Conservation (phyloP, 2,329 filamentous ascomycete genomes). For the Ceratocystis ficicola region DNA sequence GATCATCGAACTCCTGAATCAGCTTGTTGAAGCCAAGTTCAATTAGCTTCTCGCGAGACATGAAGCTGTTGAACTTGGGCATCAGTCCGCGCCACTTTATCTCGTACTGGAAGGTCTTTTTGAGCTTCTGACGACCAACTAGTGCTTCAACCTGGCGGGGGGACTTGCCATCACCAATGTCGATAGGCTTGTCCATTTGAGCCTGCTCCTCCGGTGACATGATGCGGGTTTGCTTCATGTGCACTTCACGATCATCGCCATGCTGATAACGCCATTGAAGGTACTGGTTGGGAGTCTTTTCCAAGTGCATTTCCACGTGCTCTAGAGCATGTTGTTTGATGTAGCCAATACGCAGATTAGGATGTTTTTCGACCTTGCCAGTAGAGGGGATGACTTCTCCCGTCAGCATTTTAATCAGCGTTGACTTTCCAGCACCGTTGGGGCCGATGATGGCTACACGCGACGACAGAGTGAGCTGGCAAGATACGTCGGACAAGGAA, state of each 20-base stretch:
- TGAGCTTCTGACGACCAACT: conserved; percentile 94
- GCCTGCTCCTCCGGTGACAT: conserved; percentile 72
- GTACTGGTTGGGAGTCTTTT: conserved; percentile 98
- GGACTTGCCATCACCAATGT: conserved; percentile 72
- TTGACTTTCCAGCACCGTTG: conserved; percentile 97
- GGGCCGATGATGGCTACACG: conserved; percentile 92
- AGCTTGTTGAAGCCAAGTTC: conserved; percentile 85
- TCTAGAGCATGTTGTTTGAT: conserved; percentile 99
- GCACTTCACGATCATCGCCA: conserved; percentile 90
- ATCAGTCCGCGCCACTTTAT: conserved; percentile 84
- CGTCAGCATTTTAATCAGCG: conserved; percentile 91
- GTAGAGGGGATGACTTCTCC: conserved; percentile 74
- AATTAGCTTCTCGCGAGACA: conserved; percentile 81
- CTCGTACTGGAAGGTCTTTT: conserved; percentile 98
- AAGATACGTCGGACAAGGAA: conserved; percentile 77
- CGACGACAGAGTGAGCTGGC: conserved; percentile 76
- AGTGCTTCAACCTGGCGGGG: conserved; percentile 68
- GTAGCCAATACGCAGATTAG: conserved; percentile 96
- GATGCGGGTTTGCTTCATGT: conserved; percentile 93
- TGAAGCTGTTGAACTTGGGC: conserved; percentile 84
- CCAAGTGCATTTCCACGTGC: conserved; percentile 98
- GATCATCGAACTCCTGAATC: conserved; percentile 95
- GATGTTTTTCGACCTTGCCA: conserved; percentile 93
- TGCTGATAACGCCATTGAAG: conserved; percentile 97
- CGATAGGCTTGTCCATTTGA: conserved; percentile 84